phyloP scores from a whole-genome alignment of 1,284 basidiomycete species.

The Tilletia walkeri region DNA sequence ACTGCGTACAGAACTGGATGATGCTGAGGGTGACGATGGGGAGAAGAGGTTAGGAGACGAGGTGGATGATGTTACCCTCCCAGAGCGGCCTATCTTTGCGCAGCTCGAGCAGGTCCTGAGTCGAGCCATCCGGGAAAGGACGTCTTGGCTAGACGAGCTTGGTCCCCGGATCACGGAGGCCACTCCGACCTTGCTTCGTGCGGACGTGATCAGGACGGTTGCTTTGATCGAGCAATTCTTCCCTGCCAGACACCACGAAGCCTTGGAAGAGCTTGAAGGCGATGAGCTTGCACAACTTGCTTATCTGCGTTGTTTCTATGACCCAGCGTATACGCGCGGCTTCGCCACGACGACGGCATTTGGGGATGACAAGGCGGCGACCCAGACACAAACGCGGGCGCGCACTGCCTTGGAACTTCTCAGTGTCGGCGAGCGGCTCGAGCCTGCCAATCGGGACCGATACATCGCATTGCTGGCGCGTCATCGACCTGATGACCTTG shows the following conservation, averaged over 20 bases:
- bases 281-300: slow-evolving; percentile 66
- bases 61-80: neutral
- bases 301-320: slow-evolving; percentile 76
- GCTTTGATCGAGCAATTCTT: slow-evolving; percentile 69
- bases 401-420: slow-evolving; percentile 8
- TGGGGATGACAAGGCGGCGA: neutral
- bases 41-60: neutral
- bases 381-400: neutral
- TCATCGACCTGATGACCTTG: slow-evolving; percentile 69
- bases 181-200: slow-evolving; percentile 67
- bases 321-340: slow-evolving; percentile 56
- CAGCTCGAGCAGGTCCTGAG: slow-evolving; percentile 12
- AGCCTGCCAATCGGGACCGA: slow-evolving; percentile 62
- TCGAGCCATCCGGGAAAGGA: slow-evolving; percentile 8
- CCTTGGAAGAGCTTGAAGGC: slow-evolving; percentile 51
- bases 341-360: neutral
- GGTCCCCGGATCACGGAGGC: slow-evolving; percentile 60
- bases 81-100: slow-evolving; percentile 13
- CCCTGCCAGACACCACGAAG: slow-evolving; percentile 64
- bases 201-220: slow-evolving; percentile 69
- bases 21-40: slow-evolving; percentile 62
- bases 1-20: slow-evolving; percentile 65
- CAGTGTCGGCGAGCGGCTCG: slow-evolving; percentile 56
- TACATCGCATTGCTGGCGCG: slow-evolving; percentile 76
- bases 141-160: slow-evolving; percentile 22